These are phyloP conservation scores for Termitomyces sp. DNA, from an alignment of 768 basidiomycete genomes.

Conservation along the genomic window DNA sequence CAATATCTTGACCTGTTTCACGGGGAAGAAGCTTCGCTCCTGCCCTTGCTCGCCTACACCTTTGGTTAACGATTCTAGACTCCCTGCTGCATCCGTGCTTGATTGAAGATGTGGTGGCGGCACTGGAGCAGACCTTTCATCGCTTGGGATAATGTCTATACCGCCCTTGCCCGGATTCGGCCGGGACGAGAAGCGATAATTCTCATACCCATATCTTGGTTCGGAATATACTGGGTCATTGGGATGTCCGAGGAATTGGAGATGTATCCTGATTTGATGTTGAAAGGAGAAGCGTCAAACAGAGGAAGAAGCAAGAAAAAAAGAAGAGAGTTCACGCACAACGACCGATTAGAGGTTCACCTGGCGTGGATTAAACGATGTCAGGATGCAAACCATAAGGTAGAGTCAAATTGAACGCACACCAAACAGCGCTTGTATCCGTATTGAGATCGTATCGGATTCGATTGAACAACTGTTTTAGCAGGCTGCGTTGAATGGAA, in stretches of 20 bases:
- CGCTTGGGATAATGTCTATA: conserved; percentile 67
- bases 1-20: conserved; percentile 83
- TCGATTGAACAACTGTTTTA: conserved; percentile 81
- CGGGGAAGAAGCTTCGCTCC: conserved; percentile 57
- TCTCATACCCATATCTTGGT: conserved; percentile 60
- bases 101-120: conserved; percentile 44
- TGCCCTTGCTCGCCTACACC: conserved; percentile 6
- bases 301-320: conserved; percentile 4
- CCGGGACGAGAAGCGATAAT: neutral
- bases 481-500: conserved; percentile 48
- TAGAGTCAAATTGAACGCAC: conserved; percentile 32
- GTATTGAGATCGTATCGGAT: conserved; percentile 76
- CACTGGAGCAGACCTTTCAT: conserved; percentile 57
- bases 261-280: conserved; percentile 95
- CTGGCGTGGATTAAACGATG: conserved; percentile 28
- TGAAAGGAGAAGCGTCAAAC: conserved; percentile 22
- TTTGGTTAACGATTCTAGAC: conserved; percentile 38
- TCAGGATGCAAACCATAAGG: neutral
- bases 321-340: conserved; percentile 48
- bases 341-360: conserved; percentile 85
- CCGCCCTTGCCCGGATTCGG: conserved; percentile 68
- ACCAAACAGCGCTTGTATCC: conserved; percentile 82
- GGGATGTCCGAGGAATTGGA: conserved; percentile 90
- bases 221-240: conserved; percentile 94
- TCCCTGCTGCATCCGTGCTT: conserved; percentile 31